Conservation (phyloP, 192 early-diverging fungal species). For the Kappamyces sp. region DNA sequence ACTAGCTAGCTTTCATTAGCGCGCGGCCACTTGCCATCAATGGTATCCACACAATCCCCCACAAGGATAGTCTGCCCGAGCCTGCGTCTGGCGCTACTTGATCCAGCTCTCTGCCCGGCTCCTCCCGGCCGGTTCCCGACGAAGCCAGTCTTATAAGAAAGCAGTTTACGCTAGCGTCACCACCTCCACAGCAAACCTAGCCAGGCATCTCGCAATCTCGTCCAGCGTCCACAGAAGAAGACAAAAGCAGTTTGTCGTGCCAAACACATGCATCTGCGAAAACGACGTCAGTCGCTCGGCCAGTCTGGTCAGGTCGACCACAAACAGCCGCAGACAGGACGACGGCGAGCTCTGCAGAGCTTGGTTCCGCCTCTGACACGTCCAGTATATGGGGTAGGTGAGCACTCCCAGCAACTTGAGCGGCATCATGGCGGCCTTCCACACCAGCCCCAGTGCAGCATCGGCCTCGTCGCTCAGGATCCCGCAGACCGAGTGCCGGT, state of each 20-base stretch:
- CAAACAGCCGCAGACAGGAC: conserved; percentile 2
- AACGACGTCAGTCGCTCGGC: neutral
- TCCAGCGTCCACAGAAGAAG: conserved; percentile 7
- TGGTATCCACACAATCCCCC: too few relatives aligned
- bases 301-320: neutral
- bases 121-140: too few relatives aligned
- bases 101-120: too few relatives aligned
- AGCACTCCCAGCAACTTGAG: conserved; percentile 2
- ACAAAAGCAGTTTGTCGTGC: conserved; percentile 4
- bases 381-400: neutral
- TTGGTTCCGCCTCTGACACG: neutral
- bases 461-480: too few relatives aligned
- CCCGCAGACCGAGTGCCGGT: too few relatives aligned
- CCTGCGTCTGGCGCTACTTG: too few relatives aligned
- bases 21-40: too few relatives aligned
- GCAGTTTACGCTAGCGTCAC: neutral
- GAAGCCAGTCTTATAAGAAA: conserved; percentile 9
- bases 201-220: conserved; percentile 3
- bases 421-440: neutral
- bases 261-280: conserved; percentile 10
- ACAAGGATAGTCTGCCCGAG: too few relatives aligned
- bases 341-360: neutral
- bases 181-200: neutral
- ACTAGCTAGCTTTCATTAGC: too few relatives aligned
- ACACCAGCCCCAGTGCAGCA: too few relatives aligned